Conservation (phyloP, 2,329 filamentous ascomycete genomes). For the Tympanopsis confertula region DNA sequence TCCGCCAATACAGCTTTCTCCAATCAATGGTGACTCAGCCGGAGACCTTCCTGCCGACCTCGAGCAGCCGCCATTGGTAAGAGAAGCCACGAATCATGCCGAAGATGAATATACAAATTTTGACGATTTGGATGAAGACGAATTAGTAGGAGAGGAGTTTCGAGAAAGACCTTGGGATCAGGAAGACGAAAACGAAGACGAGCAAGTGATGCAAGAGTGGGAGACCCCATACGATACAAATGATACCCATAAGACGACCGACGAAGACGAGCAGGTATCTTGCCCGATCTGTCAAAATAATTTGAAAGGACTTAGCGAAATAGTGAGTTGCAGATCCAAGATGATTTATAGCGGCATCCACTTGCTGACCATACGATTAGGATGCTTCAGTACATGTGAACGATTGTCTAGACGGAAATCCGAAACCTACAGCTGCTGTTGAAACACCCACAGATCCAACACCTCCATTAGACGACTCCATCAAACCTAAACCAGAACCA, state of each 20-base stretch:
- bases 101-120: not conserved
- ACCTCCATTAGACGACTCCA: slow-evolving; percentile 5
- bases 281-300: not conserved
- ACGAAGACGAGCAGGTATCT: not conserved
- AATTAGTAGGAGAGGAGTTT: not conserved
- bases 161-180: too few species aligned
- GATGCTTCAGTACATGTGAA: slow-evolving; percentile 58
- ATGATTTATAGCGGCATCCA: slow-evolving; percentile 3
- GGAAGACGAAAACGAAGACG: too few species aligned
- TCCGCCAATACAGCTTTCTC: not conserved
- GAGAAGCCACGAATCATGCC: not conserved
- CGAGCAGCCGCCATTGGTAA: not conserved
- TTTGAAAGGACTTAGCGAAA: not conserved
- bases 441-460: slow-evolving; percentile 5
- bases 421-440: slow-evolving; percentile 12
- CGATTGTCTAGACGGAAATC: slow-evolving; percentile 56
- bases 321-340: too few species aligned
- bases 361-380: slow-evolving; percentile 54
- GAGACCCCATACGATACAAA: too few species aligned
- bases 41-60: too few species aligned
- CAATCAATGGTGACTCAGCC: not conserved
- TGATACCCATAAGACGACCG: too few species aligned
- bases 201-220: too few species aligned
- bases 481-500: slow-evolving; percentile 6
- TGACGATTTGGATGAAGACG: not conserved